These are phyloP conservation scores for Plantago major DNA, from an alignment of 257 asterid genomes.

Conservation along the genomic window DNA sequence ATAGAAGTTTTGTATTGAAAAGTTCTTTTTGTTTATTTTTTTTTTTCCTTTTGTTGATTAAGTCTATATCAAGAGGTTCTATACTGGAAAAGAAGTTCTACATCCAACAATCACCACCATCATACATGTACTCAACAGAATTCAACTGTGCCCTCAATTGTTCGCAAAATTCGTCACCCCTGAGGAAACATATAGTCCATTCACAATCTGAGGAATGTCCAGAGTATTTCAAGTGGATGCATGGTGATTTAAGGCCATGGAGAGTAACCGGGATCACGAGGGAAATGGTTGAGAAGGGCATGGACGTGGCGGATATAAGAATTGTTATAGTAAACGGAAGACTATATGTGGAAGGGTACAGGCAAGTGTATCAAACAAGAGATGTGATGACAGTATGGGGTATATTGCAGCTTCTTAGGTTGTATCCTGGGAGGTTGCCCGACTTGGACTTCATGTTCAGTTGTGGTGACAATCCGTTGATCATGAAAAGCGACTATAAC, in stretches of 20 bases:
- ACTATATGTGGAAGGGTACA: conserved; percentile 47
- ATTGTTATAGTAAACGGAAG: conserved; percentile 48
- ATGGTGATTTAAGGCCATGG: conserved; percentile 79
- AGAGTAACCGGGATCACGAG: conserved; percentile 46
- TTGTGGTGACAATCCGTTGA: conserved; percentile 52
- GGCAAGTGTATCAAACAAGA: conserved; percentile 58
- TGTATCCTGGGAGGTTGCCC: conserved; percentile 68
- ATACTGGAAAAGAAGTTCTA: conserved; percentile 14
- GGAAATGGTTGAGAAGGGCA: conserved; percentile 48
- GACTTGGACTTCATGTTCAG: conserved; percentile 74
- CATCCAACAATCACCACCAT: conserved; percentile 14
- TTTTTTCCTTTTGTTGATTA: conserved; percentile 11
- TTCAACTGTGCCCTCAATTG: conserved; percentile 51
- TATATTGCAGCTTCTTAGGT: conserved; percentile 63
- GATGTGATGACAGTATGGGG: conserved; percentile 84
- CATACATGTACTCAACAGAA: too few species aligned
- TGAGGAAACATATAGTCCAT: not conserved
- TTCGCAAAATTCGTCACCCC: conserved; percentile 23
- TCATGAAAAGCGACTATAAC: conserved; percentile 30
- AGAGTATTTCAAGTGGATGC: conserved; percentile 74
- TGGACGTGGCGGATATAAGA: conserved; percentile 42
- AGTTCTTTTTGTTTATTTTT: not conserved
- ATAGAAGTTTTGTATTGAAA: too few species aligned
- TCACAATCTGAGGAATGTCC: conserved; percentile 40
- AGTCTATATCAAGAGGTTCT: conserved; percentile 41